A percentile compares a stretch with the other conserved stretches of the same genome.
Conservation (phyloP, 768 basidiomycete genomes). For the Pulveroboletus frians region DNA sequence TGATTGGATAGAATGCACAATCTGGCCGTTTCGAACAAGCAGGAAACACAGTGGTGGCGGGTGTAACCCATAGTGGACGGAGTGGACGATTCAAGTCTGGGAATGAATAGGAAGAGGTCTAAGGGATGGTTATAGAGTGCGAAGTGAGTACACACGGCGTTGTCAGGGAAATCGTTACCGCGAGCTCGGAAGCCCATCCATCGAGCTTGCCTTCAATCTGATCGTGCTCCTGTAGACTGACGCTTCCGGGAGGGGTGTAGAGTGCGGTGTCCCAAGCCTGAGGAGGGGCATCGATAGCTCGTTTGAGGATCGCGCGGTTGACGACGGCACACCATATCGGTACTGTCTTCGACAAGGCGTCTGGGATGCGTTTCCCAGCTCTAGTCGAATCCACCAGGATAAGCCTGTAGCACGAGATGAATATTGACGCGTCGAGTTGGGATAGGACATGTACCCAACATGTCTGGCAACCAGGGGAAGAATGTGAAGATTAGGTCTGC, state of each 20-base stretch:
- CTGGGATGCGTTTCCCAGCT: conserved; percentile 89
- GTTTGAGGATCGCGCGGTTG: conserved; percentile 52
- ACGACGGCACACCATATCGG: conserved; percentile 94
- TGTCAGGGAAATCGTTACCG: conserved; percentile 36
- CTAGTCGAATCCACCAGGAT: conserved; percentile 91
- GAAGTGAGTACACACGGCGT: neutral
- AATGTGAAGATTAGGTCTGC: conserved; percentile 80
- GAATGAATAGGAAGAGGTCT: conserved; percentile 71
- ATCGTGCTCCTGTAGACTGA: conserved; percentile 70
- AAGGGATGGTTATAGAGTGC: neutral
- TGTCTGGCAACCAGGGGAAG: conserved; percentile 49
- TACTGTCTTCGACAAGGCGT: conserved; percentile 88
- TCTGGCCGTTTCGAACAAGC: conserved; percentile 21
- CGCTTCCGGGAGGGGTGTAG: conserved; percentile 65
- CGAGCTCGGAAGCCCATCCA: conserved; percentile 63
- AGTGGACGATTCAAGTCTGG: conserved; percentile 61
- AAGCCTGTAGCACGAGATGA: conserved; percentile 41
- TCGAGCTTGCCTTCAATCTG: conserved; percentile 69
- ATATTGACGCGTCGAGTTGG: neutral
- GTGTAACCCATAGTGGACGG: conserved; percentile 85
- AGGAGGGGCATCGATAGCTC: neutral
- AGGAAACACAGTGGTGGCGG: conserved; percentile 53
- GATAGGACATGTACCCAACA: conserved; percentile 46
- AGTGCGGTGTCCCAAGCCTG: conserved; percentile 52
- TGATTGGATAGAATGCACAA: conserved; percentile 55